A percentile compares a stretch with the other conserved stretches of the same genome.
Evolutionary conservation across 129 eudicot genomes (phyloP).

Genomic region (Scalesia atractyloides): DNA sequence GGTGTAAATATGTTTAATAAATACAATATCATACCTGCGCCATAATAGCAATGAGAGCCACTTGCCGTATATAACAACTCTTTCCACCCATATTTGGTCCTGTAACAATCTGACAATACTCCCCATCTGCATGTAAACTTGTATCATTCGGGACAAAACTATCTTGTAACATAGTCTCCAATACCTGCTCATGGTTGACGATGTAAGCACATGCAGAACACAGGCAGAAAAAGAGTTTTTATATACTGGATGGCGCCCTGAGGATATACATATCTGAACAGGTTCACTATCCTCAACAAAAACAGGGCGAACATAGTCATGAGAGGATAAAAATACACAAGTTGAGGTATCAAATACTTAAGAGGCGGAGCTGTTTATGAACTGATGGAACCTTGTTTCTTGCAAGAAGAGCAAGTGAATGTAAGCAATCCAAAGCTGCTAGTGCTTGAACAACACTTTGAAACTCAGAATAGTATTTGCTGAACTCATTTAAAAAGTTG

Average conservation of each 20-base stretch:
- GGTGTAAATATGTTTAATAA: background rate
- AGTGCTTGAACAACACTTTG: constrained; percentile 92
- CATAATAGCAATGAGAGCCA: constrained; percentile 91
- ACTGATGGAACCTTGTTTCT: constrained; percentile 59
- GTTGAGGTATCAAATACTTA: constrained; percentile 8
- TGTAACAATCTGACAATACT: constrained; percentile 84
- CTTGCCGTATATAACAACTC: constrained; percentile 98
- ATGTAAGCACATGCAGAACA: constrained; percentile 18
- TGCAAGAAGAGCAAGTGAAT: constrained; percentile 81
- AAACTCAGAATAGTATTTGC: constrained; percentile 68
- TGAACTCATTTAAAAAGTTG: constrained; percentile 60
- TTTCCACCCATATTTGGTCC: constrained; percentile 99
- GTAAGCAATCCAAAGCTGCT: constrained; percentile 86
- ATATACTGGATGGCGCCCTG: constrained; percentile 97
- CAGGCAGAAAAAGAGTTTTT: background rate
- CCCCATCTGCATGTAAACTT: constrained; percentile 60
- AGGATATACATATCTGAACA: constrained; percentile 64
- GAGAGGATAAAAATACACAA: constrained; percentile 20
- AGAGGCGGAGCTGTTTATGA: background rate
- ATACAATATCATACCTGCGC: constrained; percentile 61
- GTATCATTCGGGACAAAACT: constrained; percentile 90
- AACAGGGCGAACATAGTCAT: constrained; percentile 75
- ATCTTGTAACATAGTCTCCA: constrained; percentile 71
- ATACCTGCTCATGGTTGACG: constrained; percentile 51
- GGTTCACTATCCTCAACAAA: constrained; percentile 78